These are phyloP conservation scores for Hanseniaspora sp. DNA, from an alignment of 1,139 yeast species.

Conservation along the genomic window DNA sequence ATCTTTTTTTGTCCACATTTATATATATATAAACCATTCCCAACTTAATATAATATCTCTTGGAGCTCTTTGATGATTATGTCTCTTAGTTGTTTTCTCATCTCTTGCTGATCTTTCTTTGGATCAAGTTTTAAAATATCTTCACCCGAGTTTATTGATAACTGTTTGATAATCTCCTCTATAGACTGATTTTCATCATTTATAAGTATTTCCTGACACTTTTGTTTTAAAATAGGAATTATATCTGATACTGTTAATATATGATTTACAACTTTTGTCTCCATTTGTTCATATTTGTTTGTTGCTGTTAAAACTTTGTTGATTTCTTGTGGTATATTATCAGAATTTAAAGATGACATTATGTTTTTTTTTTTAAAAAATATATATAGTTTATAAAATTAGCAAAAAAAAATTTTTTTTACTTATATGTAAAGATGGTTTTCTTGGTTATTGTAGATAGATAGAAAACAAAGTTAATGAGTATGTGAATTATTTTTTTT, in stretches of 20 bases:
- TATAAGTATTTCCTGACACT: not conserved
- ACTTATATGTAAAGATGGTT: too few relatives aligned
- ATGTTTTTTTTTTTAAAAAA: not conserved
- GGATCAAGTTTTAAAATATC: not conserved
- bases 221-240: not conserved
- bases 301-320: not conserved
- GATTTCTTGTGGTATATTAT: constrained; percentile 8
- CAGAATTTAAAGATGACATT: not conserved
- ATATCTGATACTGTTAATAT: not conserved
- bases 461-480: too few relatives aligned
- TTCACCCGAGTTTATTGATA: not conserved
- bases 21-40: not conserved
- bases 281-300: constrained; percentile 5
- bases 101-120: not conserved
- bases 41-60: not conserved
- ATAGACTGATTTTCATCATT: not conserved
- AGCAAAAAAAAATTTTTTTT: too few relatives aligned
- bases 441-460: too few relatives aligned
- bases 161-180: not conserved
- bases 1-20: not conserved
- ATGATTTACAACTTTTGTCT: not conserved
- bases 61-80: not conserved
- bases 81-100: not conserved
- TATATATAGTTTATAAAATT: too few relatives aligned
- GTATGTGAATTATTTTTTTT: too few relatives aligned